Conservation (phyloP, 2,329 filamentous ascomycete genomes). For the Exophiala aquamarina region DNA sequence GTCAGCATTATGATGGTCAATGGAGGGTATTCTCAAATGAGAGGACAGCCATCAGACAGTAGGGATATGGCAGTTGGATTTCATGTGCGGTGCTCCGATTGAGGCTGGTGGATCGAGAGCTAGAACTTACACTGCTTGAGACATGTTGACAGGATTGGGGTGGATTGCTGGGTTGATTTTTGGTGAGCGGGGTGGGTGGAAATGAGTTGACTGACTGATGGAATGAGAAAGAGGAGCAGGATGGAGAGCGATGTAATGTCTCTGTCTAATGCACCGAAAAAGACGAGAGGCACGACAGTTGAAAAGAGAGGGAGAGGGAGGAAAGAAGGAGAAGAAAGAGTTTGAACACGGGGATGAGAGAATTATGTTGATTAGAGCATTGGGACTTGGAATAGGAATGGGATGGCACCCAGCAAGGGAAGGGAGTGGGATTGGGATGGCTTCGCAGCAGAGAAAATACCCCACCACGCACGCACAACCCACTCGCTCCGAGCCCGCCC, state of each 20-base stretch:
- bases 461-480: no score
- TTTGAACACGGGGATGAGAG: conserved; percentile 24
- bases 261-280: conserved; percentile 32
- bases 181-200: neutral
- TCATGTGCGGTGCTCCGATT: no score
- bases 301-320: conserved; percentile 7
- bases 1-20: conserved; percentile 44
- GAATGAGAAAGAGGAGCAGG: neutral
- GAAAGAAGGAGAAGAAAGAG: conserved; percentile 23
- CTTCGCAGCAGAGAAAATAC: no score
- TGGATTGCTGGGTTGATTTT: no score
- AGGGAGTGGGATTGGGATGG: no score
- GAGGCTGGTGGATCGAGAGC: neutral
- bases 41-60: conserved; percentile 4
- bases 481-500: no score
- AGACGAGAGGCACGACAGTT: conserved; percentile 27
- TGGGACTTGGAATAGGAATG: no score
- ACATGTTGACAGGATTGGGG: conserved; percentile 26
- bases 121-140: conserved; percentile 29
- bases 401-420: no score
- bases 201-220: conserved; percentile 2
- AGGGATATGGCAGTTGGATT: neutral
- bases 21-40: conserved; percentile 10
- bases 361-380: conserved; percentile 24
- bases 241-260: conserved; percentile 5